Conservation (phyloP, 306 rosid genomes). For the Dryas alaskensis region DNA sequence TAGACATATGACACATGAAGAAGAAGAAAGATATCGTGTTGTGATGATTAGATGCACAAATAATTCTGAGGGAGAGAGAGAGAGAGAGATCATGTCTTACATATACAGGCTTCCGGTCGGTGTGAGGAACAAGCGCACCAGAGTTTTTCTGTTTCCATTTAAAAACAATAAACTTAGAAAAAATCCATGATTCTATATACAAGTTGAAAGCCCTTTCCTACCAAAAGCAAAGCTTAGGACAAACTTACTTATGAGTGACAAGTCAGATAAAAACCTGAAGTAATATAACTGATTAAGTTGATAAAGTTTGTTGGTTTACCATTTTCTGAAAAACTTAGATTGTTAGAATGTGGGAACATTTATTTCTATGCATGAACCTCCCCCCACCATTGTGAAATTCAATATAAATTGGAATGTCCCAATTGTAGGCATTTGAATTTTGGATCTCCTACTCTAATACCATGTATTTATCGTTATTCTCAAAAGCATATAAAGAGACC, state of each 20-base stretch:
- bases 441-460: neutral
- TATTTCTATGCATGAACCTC: neutral
- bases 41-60: constrained; percentile 5
- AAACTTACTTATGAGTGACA: too few species aligned
- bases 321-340: too few species aligned
- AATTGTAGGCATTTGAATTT: neutral
- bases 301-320: too few species aligned
- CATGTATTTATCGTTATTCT: neutral
- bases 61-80: constrained; percentile 10
- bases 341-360: neutral
- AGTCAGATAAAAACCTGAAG: too few species aligned
- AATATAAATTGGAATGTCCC: neutral
- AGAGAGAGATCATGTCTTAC: constrained; percentile 44
- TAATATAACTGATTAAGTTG: too few species aligned
- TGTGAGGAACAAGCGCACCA: constrained; percentile 45
- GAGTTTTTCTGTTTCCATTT: constrained; percentile 61
- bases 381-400: neutral
- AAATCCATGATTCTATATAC: constrained; percentile 3
- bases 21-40: constrained; percentile 14
- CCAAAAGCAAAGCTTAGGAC: neutral
- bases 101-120: constrained; percentile 58
- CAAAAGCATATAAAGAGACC: too few species aligned
- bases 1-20: constrained; percentile 1
- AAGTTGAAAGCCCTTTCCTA: constrained; percentile 11
- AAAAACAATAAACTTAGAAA: constrained; percentile 16